Conservation (phyloP, 768 basidiomycete genomes). For the Wakefieldia striispora region DNA sequence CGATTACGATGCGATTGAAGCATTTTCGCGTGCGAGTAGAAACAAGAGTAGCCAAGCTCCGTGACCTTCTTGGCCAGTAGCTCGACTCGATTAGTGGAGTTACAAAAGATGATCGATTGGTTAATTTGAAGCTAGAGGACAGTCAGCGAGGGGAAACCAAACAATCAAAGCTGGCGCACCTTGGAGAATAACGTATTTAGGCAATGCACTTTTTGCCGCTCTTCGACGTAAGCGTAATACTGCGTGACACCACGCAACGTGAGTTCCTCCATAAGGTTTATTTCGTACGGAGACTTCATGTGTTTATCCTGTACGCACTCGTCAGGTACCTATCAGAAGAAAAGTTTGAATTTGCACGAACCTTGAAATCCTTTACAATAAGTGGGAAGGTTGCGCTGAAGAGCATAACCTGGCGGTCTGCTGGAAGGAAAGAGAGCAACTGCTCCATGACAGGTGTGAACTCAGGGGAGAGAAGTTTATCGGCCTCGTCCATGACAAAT, state of each 20-base stretch:
- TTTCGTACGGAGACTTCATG: slow-evolving; percentile 94
- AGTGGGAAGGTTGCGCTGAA: slow-evolving; percentile 99
- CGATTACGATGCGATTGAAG: slow-evolving; percentile 98
- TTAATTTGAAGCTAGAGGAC: slow-evolving; percentile 92
- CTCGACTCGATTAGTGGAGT: slow-evolving; percentile 99
- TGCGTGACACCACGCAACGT: slow-evolving; percentile 98
- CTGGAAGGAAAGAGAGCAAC: slow-evolving; percentile 79
- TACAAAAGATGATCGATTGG: slow-evolving; percentile 99
- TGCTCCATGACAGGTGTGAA: slow-evolving; percentile 99
- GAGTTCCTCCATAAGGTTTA: slow-evolving; percentile 99
- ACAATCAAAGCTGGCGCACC: slow-evolving; percentile 40
- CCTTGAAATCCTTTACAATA: slow-evolving; percentile 99
- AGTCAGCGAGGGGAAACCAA: slow-evolving; percentile 3
- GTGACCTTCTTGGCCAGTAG: slow-evolving; percentile 99
- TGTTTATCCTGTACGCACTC: slow-evolving; percentile 73
- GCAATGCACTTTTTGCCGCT: slow-evolving; percentile 99
- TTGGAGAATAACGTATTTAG: slow-evolving; percentile 99
- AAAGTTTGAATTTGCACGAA: slow-evolving; percentile 24
- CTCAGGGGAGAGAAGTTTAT: slow-evolving; percentile 95
- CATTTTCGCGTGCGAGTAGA: slow-evolving; percentile 99
- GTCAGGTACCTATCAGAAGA: slow-evolving; percentile 6
- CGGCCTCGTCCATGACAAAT: slow-evolving; percentile 99
- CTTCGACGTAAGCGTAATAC: slow-evolving; percentile 99
- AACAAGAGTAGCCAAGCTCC: slow-evolving; percentile 98
- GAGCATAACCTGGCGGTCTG: slow-evolving; percentile 93